Base-by-base conservation (phyloP, 73 alveolate genomes). In the Stentor roeselii region DNA sequence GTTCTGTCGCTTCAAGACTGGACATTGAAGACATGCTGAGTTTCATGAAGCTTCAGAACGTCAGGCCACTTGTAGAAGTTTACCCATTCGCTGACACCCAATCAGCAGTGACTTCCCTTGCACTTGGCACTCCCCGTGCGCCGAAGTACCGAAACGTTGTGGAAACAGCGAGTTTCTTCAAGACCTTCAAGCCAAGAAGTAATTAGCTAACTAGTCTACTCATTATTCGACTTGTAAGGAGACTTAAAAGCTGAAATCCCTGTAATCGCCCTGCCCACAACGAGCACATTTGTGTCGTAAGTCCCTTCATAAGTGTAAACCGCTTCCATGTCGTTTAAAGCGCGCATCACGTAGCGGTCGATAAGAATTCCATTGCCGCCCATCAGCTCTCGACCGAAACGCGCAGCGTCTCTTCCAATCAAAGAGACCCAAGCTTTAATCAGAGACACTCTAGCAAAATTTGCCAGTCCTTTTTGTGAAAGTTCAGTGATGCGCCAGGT, bases 311-410 rank as follows among this genome's bases (percentile, higher is more conserved):
- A 94, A 27, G 98, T 93, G 78, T 91, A 87, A 30, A 93, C 86
- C 2, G 92, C 95, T 86, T 94, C 98, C n/a, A 88, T 86, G 86
- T 94, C 98, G 59, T 88, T 59, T 6, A 93, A 14, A 15, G 88
- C 89, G 84, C 86, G 90, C 88, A 94, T 94, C 1, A 86, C 93
- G 42, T 85, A 83, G 88, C 84, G 85, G 59, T 94, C 98, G 14
- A 87, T 78, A 0, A 94, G 32, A 36, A 94, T 92, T 3, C 98
- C 98, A 86, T 94, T 87, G 36, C 98, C 97, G 3, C 98, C 98
- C 36, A 85, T 42, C 87, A 91, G 76, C 75, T 93, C 98, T 86
- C 97, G 86, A 34, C 96, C 96, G 59, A 85, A 37, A 36, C 92
- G 42, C 34, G 83, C 87, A n/a, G 90, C 94, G 59, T 92, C 95